phyloP scores from a whole-genome alignment of 495 filamentous ascomycete species.

The Penicillium bialowiezense region DNA sequence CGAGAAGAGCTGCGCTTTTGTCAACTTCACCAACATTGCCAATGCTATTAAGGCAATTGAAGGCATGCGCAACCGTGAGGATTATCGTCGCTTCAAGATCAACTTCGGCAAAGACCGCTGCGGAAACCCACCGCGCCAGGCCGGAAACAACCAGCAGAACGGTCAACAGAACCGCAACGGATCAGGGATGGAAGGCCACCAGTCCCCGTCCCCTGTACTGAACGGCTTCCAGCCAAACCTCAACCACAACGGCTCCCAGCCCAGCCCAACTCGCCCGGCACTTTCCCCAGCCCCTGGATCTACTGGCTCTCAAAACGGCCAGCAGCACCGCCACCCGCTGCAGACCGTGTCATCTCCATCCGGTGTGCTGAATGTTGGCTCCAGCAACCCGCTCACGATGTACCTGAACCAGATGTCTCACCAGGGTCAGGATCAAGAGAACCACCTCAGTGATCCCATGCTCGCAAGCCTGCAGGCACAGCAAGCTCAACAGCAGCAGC shows the following conservation, averaged over 20 bases:
- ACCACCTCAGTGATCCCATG: slow-evolving; percentile 47
- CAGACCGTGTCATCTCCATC: slow-evolving; percentile 59
- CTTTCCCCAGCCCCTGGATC: slow-evolving; percentile 56
- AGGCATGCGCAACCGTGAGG: slow-evolving; percentile 87
- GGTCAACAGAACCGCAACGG: slow-evolving; percentile 56
- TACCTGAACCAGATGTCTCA: slow-evolving; percentile 86
- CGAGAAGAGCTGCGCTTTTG: slow-evolving; percentile 98
- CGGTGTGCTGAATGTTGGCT: slow-evolving; percentile 70
- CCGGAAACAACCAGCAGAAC: slow-evolving; percentile 45
- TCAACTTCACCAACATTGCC: slow-evolving; percentile 99
- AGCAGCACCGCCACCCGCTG: slow-evolving; percentile 45
- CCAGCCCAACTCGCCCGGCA: slow-evolving; percentile 63
- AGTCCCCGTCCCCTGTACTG: slow-evolving; percentile 56
- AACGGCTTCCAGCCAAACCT: slow-evolving; percentile 50
- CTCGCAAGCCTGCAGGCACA: slow-evolving; percentile 61
- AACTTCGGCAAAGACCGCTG: slow-evolving; percentile 99
- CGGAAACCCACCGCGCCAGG: slow-evolving; percentile 90
- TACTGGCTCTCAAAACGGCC: slow-evolving; percentile 52
- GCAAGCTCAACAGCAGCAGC: slow-evolving; percentile 46
- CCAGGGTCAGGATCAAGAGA: slow-evolving; percentile 63
- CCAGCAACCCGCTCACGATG: slow-evolving; percentile 90
- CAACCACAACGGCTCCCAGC: slow-evolving; percentile 61
- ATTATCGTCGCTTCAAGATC: slow-evolving; percentile 97
- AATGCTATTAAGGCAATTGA: slow-evolving; percentile 99
- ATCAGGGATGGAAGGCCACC: slow-evolving; percentile 53